Conservation (phyloP, 192 early-diverging fungal genomes). For the Entomortierella chlamydospora region DNA sequence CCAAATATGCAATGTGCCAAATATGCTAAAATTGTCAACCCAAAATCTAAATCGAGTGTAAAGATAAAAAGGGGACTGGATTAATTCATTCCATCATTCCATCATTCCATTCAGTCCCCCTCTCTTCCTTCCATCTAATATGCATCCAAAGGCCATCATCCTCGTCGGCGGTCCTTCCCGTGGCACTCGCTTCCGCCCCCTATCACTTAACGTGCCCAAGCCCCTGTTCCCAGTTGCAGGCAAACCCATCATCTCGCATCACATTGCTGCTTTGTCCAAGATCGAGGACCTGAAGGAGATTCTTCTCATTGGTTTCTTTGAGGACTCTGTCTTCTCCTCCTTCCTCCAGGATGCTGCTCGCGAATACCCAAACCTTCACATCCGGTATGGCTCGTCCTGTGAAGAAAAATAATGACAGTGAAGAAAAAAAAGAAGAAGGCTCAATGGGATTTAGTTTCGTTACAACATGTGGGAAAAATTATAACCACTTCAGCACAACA, state of each 20-base stretch:
- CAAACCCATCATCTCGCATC: conserved; percentile 96
- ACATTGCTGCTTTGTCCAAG: conserved; percentile 91
- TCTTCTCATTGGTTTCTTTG: conserved; percentile 96
- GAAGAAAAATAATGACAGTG: not conserved
- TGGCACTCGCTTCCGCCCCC: conserved; percentile 96
- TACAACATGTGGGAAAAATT: not conserved
- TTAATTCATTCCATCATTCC: not conserved
- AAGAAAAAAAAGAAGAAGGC: not conserved
- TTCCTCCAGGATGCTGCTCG: conserved; percentile 89
- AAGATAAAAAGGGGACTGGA: not conserved
- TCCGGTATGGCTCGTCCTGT: conserved; percentile 87
- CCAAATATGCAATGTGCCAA: too few relatives aligned
- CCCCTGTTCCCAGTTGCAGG: conserved; percentile 99
- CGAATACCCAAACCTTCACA: conserved; percentile 87
- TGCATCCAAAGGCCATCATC: conserved; percentile 87
- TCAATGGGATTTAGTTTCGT: not conserved
- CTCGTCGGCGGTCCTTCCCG: conserved; percentile 98
- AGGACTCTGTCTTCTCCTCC: conserved; percentile 90
- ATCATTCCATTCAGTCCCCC: not conserved
- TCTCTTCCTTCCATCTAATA: conserved; percentile 10
- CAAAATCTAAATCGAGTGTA: not conserved
- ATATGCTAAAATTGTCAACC: not conserved
- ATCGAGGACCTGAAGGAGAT: conserved; percentile 93
- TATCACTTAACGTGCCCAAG: conserved; percentile 96
- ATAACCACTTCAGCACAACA: too few relatives aligned